Evolutionary conservation across 441 rosid genomes (phyloP).

Genomic region (Corymbia calophylla): DNA sequence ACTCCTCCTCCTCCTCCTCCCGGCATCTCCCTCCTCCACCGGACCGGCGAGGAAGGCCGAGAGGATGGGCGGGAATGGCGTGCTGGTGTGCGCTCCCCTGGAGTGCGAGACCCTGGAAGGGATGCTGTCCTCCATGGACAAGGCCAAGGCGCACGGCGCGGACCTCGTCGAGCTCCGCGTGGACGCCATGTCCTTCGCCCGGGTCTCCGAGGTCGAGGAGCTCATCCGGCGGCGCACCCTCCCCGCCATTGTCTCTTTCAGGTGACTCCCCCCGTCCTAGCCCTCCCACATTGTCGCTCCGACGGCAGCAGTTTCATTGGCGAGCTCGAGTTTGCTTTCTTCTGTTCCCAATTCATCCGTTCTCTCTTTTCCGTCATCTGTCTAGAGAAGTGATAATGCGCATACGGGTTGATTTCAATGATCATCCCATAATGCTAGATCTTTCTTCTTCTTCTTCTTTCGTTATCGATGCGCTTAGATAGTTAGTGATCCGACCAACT

Average conservation of each 20-base stretch:
- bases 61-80: not conserved
- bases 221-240: not conserved
- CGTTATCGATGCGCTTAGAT: not conserved
- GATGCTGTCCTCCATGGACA: slow-evolving; percentile 19
- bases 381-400: not conserved
- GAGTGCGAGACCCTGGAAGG: slow-evolving; percentile 16
- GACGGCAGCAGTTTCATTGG: not conserved
- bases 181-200: slow-evolving; percentile 11
- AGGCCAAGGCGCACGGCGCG: slow-evolving; percentile 28
- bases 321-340: not conserved
- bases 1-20: not conserved
- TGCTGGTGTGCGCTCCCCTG: slow-evolving; percentile 20
- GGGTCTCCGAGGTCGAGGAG: slow-evolving; percentile 4
- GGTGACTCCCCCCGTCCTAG: not conserved
- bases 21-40: not conserved
- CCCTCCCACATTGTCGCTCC: not conserved
- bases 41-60: not conserved
- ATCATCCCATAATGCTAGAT: not conserved
- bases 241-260: not conserved
- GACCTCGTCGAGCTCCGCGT: slow-evolving; percentile 28
- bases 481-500: not conserved
- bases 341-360: not conserved
- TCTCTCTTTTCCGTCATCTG: not conserved
- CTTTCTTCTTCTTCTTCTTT: not conserved
- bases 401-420: not conserved